Base-by-base conservation (phyloP, 768 basidiomycete genomes). In the Piloderma croceum region DNA sequence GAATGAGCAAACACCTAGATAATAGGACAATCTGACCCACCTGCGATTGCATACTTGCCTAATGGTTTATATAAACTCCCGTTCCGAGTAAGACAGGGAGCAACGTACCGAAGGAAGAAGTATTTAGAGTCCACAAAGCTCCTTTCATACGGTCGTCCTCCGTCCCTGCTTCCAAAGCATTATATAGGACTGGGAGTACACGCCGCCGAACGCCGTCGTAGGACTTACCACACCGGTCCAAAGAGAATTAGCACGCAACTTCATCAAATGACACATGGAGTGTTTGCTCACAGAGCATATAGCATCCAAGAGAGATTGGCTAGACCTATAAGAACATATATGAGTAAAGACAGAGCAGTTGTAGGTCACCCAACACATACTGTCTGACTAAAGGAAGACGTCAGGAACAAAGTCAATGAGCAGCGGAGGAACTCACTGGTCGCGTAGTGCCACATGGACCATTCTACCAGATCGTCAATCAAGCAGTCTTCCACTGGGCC, bases 91-190 rank as follows among this genome's bases (percentile, higher is more conserved):
- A 37, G 6, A n/a, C n/a, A n/a, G n/a, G n/a, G n/a, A n/a, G 41
- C 19, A 20, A 18, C 58, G 50, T 48, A 62, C 84, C 81, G 46
- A 90, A 80, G 4, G 69, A 67, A 7, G 79, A 67, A 7, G 70
- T 66, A 52, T 85, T 81, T 22, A 90, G 56, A 4, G 83, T 81
- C 77, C 87, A 90, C 15, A 91, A 61, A 3, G 88, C 86, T 7
- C 91, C 91, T 64, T 96, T 93, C 81, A 91, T 88, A n/a, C 84
- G 74, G 56, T 90, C 88, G 50, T 88, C 87, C 27, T 92, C 89
- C 15, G 72, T 73, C 3, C 83, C 87, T 5, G 81, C 78, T 36
- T 74, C 68, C 38, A 84, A 61, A 4, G 76, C 73, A 29, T 68
- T 58, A 44, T 77, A 75, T n/a, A 84, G 57, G 31, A 64, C 44